Base-by-base conservation (phyloP, 108 stramenopile genomes). In the Nannochloropsis salina region DNA sequence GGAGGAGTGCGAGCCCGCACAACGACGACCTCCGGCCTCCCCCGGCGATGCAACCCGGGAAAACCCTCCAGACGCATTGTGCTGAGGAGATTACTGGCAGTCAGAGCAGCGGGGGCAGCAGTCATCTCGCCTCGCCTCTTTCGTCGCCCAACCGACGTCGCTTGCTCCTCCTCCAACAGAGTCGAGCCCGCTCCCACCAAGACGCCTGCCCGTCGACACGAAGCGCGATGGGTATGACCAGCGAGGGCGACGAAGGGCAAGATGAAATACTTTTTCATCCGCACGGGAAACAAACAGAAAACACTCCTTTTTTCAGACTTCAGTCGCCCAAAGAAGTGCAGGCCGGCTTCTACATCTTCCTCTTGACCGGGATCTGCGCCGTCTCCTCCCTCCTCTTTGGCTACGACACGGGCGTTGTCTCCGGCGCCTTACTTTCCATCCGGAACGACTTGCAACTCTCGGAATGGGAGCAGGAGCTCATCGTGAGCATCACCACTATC, bases 341-440 rank as follows among this genome's bases (percentile, higher is more conserved):
- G n/a, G 61, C 61, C 20, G 61, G 61, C 15, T 74, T 74, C n/a
- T 74, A 74, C 61, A 74, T 74, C 61, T 74, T 74, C n/a, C 61
- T 74, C 15, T n/a, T 74, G 61, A 74, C 61, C 4, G 61, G 61
- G 20, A 74, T 74, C 15, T 74, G 61, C 8, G 61, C 61, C 61
- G 61, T 74, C 1, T 74, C 61, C n/a, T 74, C 61, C n/a, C 61
- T 90, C n/a, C 86, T 90, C 12, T 90, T 90, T 43, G 89, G 89
- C 15, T 90, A 90, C 42, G 89, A 90, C 86, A 90, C 89, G 15
- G 89, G 89, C 9, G 88, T 90, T 12, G 86, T 90, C 42, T 89
- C 88, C 1, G 89, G 89, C 9, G 89, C 89, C 42, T 83, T 90
- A 85, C 86, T 90, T 42, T 82, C 86, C 21, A 89, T 90, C 21